A percentile compares a stretch with the other conserved stretches of the same genome.
These are phyloP conservation scores for Nidula niveotomentosa DNA, from an alignment of 1,284 basidiomycete species.

Conservation along the genomic window DNA sequence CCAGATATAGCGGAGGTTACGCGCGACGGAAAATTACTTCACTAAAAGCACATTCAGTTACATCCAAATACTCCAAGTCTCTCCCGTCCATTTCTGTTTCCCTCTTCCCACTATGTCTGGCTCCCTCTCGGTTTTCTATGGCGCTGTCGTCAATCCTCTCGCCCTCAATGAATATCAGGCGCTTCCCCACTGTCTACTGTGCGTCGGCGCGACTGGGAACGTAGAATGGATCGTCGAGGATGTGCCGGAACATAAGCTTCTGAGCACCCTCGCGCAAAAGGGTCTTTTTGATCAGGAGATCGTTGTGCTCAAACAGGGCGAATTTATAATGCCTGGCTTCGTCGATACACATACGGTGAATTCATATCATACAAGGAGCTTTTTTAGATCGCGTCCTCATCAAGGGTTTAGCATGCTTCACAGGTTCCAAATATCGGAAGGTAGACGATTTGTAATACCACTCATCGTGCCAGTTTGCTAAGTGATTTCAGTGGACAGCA, in stretches of 20 bases:
- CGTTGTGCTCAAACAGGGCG: constrained; percentile 56
- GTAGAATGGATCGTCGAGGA: constrained; percentile 70
- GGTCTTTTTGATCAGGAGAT: constrained; percentile 30
- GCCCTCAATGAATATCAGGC: constrained; percentile 53
- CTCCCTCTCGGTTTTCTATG: constrained; percentile 52
- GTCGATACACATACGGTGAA: constrained; percentile 88
- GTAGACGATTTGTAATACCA: constrained; percentile 26
- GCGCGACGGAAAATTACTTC: too few relatives aligned
- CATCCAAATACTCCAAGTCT: too few relatives aligned
- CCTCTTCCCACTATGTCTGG: constrained; percentile 10
- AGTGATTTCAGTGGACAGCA: constrained; percentile 60
- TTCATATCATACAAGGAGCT: background rate
- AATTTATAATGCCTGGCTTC: constrained; percentile 88
- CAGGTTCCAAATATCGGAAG: constrained; percentile 86
- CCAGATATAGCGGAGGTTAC: too few relatives aligned
- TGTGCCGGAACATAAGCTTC: constrained; percentile 30
- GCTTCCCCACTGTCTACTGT: constrained; percentile 58
- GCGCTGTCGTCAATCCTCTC: constrained; percentile 67
- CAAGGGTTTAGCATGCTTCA: constrained; percentile 69
- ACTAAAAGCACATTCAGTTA: too few relatives aligned
- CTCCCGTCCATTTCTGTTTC: background rate
- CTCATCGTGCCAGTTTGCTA: constrained; percentile 12
- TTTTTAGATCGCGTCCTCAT: background rate
- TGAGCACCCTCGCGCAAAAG: constrained; percentile 33
- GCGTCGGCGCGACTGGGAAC: constrained; percentile 54